Conservation (phyloP, 495 filamentous ascomycete genomes). For the Talaromyces thailandensis region DNA sequence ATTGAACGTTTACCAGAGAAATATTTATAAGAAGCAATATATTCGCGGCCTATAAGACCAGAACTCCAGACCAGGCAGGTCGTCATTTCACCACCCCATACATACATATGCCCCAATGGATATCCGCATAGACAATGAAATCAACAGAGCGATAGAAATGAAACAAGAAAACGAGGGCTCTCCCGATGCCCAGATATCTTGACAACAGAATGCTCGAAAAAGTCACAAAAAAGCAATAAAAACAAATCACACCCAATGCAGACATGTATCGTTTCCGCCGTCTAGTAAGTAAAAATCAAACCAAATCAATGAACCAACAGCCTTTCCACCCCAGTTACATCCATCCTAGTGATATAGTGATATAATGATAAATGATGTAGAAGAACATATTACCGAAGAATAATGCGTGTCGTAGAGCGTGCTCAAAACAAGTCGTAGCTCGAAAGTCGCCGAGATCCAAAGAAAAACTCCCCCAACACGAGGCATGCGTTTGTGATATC, state of each 20-base stretch:
- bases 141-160: conserved; percentile 16
- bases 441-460: conserved; percentile 1
- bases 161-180: conserved; percentile 10
- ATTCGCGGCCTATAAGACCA: neutral
- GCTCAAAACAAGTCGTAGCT: neutral
- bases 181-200: conserved; percentile 6
- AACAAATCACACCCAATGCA: conserved; percentile 24
- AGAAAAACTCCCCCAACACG: conserved; percentile 4
- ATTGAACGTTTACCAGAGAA: too few species aligned
- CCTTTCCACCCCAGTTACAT: conserved; percentile 30
- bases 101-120: conserved; percentile 30
- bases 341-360: conserved; percentile 13
- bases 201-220: conserved; percentile 15
- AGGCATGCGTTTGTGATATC: conserved; percentile 14
- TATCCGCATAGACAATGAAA: conserved; percentile 29
- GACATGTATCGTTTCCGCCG: conserved; percentile 48
- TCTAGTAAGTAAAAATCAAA: conserved; percentile 33
- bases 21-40: neutral
- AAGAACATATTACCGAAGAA: conserved; percentile 7
- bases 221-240: conserved; percentile 15
- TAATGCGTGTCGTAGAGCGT: neutral
- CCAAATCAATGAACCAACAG: conserved; percentile 14
- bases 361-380: conserved; percentile 15
- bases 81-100: conserved; percentile 27
- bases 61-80: conserved; percentile 1